phyloP scores from a whole-genome alignment of 139 green algal species.

The Chlorella sp. region DNA sequence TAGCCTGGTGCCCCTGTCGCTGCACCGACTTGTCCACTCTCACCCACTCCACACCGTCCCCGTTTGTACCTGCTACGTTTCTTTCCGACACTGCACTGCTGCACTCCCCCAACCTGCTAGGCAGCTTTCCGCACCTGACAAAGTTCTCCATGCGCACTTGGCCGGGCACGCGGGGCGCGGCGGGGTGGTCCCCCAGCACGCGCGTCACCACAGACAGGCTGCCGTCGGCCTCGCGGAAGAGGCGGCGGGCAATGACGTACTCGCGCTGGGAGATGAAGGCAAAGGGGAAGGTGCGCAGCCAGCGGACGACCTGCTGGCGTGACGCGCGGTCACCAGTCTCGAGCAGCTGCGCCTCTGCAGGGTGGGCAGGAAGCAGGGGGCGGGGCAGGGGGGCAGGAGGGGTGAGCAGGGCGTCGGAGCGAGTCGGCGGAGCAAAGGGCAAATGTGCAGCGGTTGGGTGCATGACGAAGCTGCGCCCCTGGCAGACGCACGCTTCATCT shows the following conservation, averaged over 20 bases:
- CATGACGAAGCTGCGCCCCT: not conserved
- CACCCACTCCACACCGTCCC: no score
- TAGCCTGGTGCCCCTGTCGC: no score
- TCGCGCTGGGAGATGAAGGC: conserved; percentile 86
- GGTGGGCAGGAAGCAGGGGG: not conserved
- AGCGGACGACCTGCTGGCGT: conserved; percentile 87
- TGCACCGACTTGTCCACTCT: no score
- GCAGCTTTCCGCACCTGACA: conserved; percentile 34
- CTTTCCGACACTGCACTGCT: not conserved
- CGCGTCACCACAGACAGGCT: conserved; percentile 73
- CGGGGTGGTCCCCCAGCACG: conserved; percentile 52
- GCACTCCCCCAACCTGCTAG: no score
- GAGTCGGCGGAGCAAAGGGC: not conserved
- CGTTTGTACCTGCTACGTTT: no score
- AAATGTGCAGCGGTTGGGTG: not conserved
- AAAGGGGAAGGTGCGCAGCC: conserved; percentile 91
- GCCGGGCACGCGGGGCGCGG: conserved; percentile 23
- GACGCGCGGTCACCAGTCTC: conserved; percentile 36
- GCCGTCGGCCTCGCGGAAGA: conserved; percentile 58
- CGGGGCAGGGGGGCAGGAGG: not conserved
- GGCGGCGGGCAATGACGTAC: conserved; percentile 84
- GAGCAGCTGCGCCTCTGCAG: conserved; percentile 61
- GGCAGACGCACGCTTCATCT: no score
- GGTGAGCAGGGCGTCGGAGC: not conserved
- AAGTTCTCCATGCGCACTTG: conserved; percentile 61